Evolutionary conservation across 2,329 filamentous ascomycete species (phyloP).

Genomic region (Aspergillus sclerotialis): DNA sequence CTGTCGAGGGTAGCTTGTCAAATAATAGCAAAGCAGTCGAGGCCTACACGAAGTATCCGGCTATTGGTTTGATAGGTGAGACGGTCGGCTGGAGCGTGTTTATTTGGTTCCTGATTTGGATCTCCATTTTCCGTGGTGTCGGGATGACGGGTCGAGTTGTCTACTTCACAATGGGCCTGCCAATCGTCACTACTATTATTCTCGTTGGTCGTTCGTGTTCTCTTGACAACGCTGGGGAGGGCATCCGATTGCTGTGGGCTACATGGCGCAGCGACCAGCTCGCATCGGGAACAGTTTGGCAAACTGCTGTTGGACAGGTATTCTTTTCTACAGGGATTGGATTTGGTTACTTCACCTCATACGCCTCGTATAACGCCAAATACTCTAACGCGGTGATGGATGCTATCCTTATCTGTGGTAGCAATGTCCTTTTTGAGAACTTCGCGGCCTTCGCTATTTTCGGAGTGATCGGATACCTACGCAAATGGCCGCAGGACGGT

Average conservation of each 20-base stretch:
- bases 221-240: slow-evolving; percentile 47
- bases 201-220: slow-evolving; percentile 49
- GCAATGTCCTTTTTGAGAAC: slow-evolving; percentile 53
- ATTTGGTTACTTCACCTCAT: slow-evolving; percentile 54
- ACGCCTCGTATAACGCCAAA: slow-evolving; percentile 51
- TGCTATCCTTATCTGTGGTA: slow-evolving; percentile 48
- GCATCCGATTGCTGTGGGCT: slow-evolving; percentile 44
- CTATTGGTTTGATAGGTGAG: slow-evolving; percentile 45
- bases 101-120: slow-evolving; percentile 54
- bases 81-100: slow-evolving; percentile 54
- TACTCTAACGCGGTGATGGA: slow-evolving; percentile 56
- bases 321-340: slow-evolving; percentile 55
- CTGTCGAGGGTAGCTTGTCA: slow-evolving; percentile 33
- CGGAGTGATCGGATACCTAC: slow-evolving; percentile 48
- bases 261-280: slow-evolving; percentile 47
- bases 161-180: slow-evolving; percentile 57
- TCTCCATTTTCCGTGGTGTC: slow-evolving; percentile 54
- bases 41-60: slow-evolving; percentile 43
- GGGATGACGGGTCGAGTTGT: slow-evolving; percentile 53
- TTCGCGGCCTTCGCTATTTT: slow-evolving; percentile 47
- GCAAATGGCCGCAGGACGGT: slow-evolving; percentile 33
- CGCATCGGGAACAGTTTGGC: slow-evolving; percentile 48
- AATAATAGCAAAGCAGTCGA: slow-evolving; percentile 33
- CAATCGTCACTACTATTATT: slow-evolving; percentile 51
- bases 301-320: slow-evolving; percentile 54